Conservation (phyloP, 192 early-diverging fungal genomes). For the Thamnidium elegans region DNA sequence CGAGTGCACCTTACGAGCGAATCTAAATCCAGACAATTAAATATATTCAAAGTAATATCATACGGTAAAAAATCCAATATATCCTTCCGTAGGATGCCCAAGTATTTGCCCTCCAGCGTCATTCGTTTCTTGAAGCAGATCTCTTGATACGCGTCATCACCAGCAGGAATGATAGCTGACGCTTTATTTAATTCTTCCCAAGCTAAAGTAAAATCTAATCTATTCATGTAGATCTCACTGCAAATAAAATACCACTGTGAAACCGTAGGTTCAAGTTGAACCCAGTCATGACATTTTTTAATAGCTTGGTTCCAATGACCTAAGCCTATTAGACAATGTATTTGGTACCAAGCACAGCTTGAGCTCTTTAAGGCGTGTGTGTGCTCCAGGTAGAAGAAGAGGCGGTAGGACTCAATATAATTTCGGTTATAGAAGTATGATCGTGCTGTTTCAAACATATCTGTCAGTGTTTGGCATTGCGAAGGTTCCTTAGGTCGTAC, state of each 20-base stretch:
- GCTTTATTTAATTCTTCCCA: constrained; percentile 1
- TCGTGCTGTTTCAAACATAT: not conserved
- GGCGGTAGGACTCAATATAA: not conserved
- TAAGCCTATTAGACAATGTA: constrained; percentile 5
- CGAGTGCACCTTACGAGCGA: constrained; percentile 1
- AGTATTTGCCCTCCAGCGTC: not conserved
- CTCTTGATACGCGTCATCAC: constrained; percentile 1
- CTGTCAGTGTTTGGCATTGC: not conserved
- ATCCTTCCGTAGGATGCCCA: not conserved
- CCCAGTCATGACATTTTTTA: not conserved
- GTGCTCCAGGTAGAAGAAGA: constrained; percentile 1
- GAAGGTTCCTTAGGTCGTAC: too few species aligned
- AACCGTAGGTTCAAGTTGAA: not conserved
- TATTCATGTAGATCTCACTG: not conserved
- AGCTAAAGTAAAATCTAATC: not conserved
- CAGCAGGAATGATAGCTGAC: not conserved
- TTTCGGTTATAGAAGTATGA: not conserved
- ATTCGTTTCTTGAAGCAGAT: not conserved
- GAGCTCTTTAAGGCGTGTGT: not conserved
- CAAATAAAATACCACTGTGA: not conserved
- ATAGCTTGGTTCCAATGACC: constrained; percentile 7
- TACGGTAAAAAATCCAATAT: constrained; percentile 7
- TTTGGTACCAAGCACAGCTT: constrained; percentile 1
- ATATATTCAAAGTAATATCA: constrained; percentile 8
- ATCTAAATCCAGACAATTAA: constrained; percentile 1